phyloP scores from a whole-genome alignment of 495 filamentous ascomycete species.

The Achaetomiella virescens region DNA sequence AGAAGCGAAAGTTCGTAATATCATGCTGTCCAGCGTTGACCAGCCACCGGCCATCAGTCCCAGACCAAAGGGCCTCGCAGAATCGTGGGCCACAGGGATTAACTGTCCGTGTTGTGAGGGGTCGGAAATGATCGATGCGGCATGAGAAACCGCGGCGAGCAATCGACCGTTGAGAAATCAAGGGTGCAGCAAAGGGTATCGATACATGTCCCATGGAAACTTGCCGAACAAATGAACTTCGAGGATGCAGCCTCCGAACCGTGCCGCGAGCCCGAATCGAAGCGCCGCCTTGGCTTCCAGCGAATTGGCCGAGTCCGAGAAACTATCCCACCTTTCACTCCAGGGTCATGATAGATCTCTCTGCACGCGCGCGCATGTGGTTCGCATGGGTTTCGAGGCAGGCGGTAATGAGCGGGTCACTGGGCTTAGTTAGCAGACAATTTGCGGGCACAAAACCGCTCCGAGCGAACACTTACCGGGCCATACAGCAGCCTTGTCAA shows the following conservation, averaged over 20 bases:
- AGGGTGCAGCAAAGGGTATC: slow-evolving; percentile 1
- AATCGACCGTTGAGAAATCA: background rate
- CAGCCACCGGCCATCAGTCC: no score
- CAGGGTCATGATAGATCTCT: slow-evolving; percentile 48
- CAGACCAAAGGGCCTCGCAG: no score
- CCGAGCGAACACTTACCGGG: slow-evolving; percentile 56
- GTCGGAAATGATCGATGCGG: no score
- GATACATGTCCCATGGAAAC: background rate
- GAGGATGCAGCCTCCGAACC: background rate
- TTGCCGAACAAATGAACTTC: background rate
- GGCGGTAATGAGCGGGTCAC: slow-evolving; percentile 82
- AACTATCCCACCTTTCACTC: slow-evolving; percentile 1
- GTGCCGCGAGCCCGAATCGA: no score
- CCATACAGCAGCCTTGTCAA: slow-evolving; percentile 88
- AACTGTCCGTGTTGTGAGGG: no score
- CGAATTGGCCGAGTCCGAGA: background rate
- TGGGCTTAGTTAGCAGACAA: slow-evolving; percentile 26
- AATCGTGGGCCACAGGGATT: no score
- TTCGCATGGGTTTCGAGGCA: slow-evolving; percentile 80
- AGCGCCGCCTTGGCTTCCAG: no score
- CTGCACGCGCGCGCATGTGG: slow-evolving; percentile 65
- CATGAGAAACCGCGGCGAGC: no score
- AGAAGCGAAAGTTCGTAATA: no score
- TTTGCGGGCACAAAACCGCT: background rate
- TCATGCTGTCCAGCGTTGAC: no score